These are phyloP conservation scores for Yamadazyma taylorii DNA, from an alignment of 1,139 yeast species.

Conservation along the genomic window DNA sequence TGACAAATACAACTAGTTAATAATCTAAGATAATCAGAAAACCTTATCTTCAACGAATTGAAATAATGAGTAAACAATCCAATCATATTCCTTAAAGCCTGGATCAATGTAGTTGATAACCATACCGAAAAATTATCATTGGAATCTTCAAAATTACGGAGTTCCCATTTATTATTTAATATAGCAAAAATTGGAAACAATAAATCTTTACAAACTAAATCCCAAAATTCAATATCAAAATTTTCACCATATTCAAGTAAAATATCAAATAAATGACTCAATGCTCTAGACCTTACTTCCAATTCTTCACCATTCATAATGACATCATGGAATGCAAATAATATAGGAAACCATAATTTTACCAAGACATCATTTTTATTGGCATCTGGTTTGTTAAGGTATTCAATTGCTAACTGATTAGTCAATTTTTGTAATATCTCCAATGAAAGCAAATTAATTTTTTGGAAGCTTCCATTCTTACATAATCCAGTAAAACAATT, in stretches of 20 bases:
- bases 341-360: constrained; percentile 76
- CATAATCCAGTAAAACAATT: constrained; percentile 77
- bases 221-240: constrained; percentile 81
- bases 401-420: constrained; percentile 51
- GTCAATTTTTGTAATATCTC: constrained; percentile 72
- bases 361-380: constrained; percentile 38
- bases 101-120: constrained; percentile 94
- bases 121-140: constrained; percentile 86
- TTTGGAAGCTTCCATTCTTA: constrained; percentile 81
- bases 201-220: constrained; percentile 68
- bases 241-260: constrained; percentile 76
- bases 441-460: constrained; percentile 74
- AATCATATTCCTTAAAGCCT: constrained; percentile 88
- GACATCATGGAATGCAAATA: constrained; percentile 81
- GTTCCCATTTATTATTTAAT: constrained; percentile 73
- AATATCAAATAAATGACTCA: constrained; percentile 78
- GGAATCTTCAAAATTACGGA: constrained; percentile 54
- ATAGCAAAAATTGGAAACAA: constrained; percentile 89
- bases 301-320: constrained; percentile 93
- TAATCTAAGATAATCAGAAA: constrained; percentile 75
- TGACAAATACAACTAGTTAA: constrained; percentile 90
- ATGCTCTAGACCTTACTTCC: constrained; percentile 89
- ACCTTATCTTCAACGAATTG: constrained; percentile 65
- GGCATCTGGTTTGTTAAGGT: constrained; percentile 21
- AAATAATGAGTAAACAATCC: constrained; percentile 81